Base-by-base conservation (phyloP, 23 red algal species). In the Gracilaria domingensis region DNA sequence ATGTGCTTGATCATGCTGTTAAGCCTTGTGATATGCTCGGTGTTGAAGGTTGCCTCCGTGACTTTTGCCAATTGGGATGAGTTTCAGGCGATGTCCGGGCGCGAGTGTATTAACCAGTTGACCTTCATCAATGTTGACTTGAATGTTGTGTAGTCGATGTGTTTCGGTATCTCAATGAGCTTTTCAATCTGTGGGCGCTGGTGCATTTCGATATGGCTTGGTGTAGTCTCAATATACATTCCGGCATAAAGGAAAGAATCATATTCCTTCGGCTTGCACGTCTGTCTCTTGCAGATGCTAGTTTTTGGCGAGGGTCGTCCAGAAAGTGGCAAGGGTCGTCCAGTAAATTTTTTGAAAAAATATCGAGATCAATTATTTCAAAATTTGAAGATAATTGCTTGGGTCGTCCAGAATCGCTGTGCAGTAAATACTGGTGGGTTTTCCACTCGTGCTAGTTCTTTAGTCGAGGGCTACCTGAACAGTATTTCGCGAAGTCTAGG, bases 1-100 rank as follows among this genome's bases (percentile, higher is more conserved):
- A 55, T 0, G 51, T 82, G 8, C 78, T 37, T 82, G 36, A 82
- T 82, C 12, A 30, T 38, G 2, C 28, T 0, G 51, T 82, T 82
- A 8, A 60, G 20, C 0, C 20, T 17, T 0, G 17, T 7, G 33
- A 82, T 82, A 7, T 47, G 42, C 24, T 26, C 33, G 18, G 5
- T 32, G 7, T 53, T 38, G 51, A 54, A 82, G 16, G 34, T 60
- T 4, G 18, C 23, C 29, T 82, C 78, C 1, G 78, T 82, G 12
- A 82, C 0, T 21, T 82, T 48, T 13, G 40, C 42, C 6, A 35
- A 0, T 58, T 56, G 21, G 7, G 47, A 24, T 24, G 57, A 60
- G 13, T 2, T 2, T 16, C 40, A 82, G 12, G 49, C 49, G 0
- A 82, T 12, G 29, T 56, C 42, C 20, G 49, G 78, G 0, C 78